phyloP scores from a whole-genome alignment of 2,329 filamentous ascomycete species.

The Pseudopyrenochaeta lycopersici region DNA sequence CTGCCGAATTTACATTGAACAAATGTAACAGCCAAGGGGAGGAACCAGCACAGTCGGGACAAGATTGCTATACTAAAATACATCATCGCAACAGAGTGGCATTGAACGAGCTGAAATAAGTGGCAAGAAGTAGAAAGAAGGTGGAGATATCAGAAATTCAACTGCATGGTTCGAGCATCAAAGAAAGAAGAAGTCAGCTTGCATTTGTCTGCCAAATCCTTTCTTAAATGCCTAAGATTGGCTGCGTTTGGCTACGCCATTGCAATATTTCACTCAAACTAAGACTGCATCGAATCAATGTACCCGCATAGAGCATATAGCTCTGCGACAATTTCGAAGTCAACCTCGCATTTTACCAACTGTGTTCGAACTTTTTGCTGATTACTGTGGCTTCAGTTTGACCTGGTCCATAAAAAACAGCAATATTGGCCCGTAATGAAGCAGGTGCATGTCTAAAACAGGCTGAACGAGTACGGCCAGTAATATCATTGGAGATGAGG shows the following conservation, averaged over 20 bases:
- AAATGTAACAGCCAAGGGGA: slow-evolving; percentile 15
- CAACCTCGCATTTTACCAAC: neutral
- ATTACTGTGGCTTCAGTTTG: neutral
- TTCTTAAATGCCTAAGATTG: neutral
- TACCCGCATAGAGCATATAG: slow-evolving; percentile 14
- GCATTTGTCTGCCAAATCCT: slow-evolving; percentile 10
- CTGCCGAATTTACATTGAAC: slow-evolving; percentile 10
- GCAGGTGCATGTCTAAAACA: slow-evolving; percentile 1
- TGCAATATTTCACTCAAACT: slow-evolving; percentile 9
- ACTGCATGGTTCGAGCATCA: slow-evolving; percentile 5
- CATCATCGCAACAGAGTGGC: slow-evolving; percentile 17
- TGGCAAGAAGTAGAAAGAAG: slow-evolving; percentile 4
- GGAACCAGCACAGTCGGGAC: slow-evolving; percentile 31
- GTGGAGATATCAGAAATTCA: slow-evolving; percentile 2
- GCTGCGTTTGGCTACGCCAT: neutral
- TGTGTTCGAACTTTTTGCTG: neutral
- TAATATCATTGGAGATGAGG: slow-evolving; percentile 2
- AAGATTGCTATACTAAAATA: slow-evolving; percentile 3
- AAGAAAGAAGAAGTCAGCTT: slow-evolving; percentile 3
- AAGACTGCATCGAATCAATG: slow-evolving; percentile 13
- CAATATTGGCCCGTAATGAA: slow-evolving; percentile 1
- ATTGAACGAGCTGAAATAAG: slow-evolving; percentile 6
- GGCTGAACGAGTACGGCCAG: slow-evolving; percentile 15
- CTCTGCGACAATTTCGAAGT: slow-evolving; percentile 2
- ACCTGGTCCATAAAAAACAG: neutral